phyloP scores from a whole-genome alignment of 305 asterid species.

The Fraxinus nigra region DNA sequence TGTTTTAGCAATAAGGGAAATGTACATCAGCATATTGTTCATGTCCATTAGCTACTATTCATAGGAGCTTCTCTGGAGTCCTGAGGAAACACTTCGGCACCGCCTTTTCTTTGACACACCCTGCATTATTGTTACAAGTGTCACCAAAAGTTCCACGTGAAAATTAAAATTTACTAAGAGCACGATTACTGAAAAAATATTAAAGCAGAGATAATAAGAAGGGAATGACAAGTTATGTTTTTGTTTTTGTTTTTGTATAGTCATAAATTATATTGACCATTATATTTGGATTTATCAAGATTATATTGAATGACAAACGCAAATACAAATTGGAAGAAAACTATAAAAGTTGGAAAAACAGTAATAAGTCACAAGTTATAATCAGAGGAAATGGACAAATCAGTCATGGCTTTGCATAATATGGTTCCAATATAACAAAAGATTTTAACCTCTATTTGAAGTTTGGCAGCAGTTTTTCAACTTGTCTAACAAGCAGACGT shows the following conservation, averaged over 20 bases:
- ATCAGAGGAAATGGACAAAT: not conserved
- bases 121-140: not conserved
- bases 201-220: not conserved
- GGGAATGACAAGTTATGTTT: not conserved
- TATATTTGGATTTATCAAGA: not conserved
- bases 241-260: not conserved
- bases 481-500: not conserved
- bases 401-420: not conserved
- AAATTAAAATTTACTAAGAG: not conserved
- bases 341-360: not conserved
- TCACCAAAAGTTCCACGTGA: constrained; percentile 2
- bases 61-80: constrained; percentile 3
- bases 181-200: not conserved
- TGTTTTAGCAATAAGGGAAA: not conserved
- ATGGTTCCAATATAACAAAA: not conserved
- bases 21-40: not conserved
- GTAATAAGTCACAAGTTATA: not conserved
- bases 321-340: not conserved
- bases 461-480: not conserved
- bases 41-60: not conserved
- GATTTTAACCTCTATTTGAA: not conserved
- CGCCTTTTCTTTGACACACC: not conserved
- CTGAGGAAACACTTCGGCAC: constrained; percentile 7
- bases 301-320: not conserved
- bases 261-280: not conserved